Evolutionary conservation across 805 yeast species (phyloP).

Genomic region (Yarrowia divulgata): DNA sequence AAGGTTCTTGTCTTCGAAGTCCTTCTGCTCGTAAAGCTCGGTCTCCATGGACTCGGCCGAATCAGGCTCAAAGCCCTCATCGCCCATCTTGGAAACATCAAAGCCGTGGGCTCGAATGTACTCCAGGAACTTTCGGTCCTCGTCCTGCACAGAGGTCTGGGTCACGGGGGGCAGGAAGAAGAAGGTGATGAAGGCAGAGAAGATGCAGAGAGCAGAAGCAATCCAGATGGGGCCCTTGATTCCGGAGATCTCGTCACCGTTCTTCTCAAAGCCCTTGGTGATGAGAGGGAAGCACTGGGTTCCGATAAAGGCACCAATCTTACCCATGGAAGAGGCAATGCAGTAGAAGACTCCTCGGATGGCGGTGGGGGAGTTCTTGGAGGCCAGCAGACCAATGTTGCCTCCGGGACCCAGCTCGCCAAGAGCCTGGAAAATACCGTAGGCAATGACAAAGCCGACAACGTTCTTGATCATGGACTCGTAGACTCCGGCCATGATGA

Average conservation of each 20-base stretch:
- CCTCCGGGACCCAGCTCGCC: constrained; percentile 98
- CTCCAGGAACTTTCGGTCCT: constrained; percentile 73
- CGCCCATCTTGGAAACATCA: constrained; percentile 68
- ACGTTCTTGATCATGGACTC: constrained; percentile 62
- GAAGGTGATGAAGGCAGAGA: constrained; percentile 72
- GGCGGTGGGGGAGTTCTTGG: constrained; percentile 85
- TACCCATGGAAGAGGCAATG: constrained; percentile 89
- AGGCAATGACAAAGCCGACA: constrained; percentile 83
- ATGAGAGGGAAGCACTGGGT: constrained; percentile 87
- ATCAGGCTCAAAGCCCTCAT: constrained; percentile 26
- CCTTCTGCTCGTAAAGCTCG: constrained; percentile 32
- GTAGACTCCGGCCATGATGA: constrained; percentile 79
- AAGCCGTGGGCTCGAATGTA: constrained; percentile 74
- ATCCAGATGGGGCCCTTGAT: constrained; percentile 82
- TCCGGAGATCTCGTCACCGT: constrained; percentile 58
- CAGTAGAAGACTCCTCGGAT: constrained; percentile 92
- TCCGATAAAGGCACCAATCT: constrained; percentile 92
- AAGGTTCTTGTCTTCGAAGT: background rate
- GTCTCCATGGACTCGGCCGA: constrained; percentile 12
- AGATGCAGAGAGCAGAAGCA: constrained; percentile 75
- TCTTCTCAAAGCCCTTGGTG: constrained; percentile 63
- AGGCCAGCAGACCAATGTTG: constrained; percentile 84
- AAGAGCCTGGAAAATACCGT: constrained; percentile 83
- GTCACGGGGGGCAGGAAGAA: constrained; percentile 81
- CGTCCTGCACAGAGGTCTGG: constrained; percentile 80